Evolutionary conservation across 352 stramenopile species (phyloP).

Genomic region (Peronospora belbahrii): DNA sequence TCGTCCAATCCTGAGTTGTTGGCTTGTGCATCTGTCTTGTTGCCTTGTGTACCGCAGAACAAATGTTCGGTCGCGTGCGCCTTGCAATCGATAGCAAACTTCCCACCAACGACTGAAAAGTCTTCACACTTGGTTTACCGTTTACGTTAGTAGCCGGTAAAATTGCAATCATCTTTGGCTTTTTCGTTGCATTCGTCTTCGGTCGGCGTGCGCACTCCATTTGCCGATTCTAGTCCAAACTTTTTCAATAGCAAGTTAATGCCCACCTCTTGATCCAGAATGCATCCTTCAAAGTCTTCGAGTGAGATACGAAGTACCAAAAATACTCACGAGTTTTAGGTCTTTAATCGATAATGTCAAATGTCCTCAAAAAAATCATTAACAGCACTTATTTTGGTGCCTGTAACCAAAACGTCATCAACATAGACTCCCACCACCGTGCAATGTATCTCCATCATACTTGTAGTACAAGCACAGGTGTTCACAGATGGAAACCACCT

Average conservation of each 20-base stretch:
- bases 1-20: too few relatives aligned
- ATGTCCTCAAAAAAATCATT: constrained; percentile 10
- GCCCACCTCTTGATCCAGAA: constrained; percentile 13
- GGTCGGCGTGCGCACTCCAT: constrained; percentile 12
- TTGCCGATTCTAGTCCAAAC: constrained; percentile 11
- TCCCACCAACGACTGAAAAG: constrained; percentile 29
- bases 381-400: neutral
- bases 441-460: neutral
- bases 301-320: constrained; percentile 19
- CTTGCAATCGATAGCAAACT: constrained; percentile 26
- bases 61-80: constrained; percentile 25
- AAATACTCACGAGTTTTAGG: constrained; percentile 19
- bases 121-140: constrained; percentile 3
- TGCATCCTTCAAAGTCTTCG: constrained; percentile 4
- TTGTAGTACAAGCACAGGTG: constrained; percentile 28
- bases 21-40: too few relatives aligned
- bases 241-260: constrained; percentile 24
- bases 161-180: neutral
- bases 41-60: constrained; percentile 22
- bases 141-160: constrained; percentile 2
- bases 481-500: constrained; percentile 11
- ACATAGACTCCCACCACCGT: constrained; percentile 18
- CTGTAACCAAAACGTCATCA: constrained; percentile 9
- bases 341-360: constrained; percentile 18
- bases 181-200: neutral